Base-by-base conservation (phyloP, 106 monocot species). In the Chionographis japonica region DNA sequence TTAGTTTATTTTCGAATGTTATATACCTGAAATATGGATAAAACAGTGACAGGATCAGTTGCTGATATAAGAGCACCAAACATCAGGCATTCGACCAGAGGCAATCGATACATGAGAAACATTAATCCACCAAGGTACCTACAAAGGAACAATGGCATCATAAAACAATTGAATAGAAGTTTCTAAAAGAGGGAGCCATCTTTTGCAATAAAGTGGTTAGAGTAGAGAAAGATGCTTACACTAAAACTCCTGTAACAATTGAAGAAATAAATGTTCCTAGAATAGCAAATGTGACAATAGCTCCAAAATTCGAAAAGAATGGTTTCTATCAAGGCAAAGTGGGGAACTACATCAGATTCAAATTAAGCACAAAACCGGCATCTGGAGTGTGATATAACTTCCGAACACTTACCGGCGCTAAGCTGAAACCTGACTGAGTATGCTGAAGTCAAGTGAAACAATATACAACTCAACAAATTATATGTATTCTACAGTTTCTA, bases 341-440 rank as follows among this genome's bases (percentile, higher is more conserved):
- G 40, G 35, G 4, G 36, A 16, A 38, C 9, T 54, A 55, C 11
- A 61, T 50, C 9, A 15, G 19, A 46, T 11, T 53, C 18, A 43
- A 46, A 15, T 8, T 63, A 37, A 55, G 20, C 13, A 42, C 10
- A 37, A 16, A 46, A 56, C 46, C 11, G 40, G 20, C 38, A 62
- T 12, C 12, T 50, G 8, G 38, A 58, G 16, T 20, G 14, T 60
- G 16, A 66, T 16, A 63, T 20, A 64, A 38, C 13, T 36, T 55
- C 40, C 56, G 8, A 67, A 50, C 40, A 83, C 97, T 92, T 80
- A 98, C 98, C 13, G 98, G 98, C 69, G 98, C 81, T 80, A 93
- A 85, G 83, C 98, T 98, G 89, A 98, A 98, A 68, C 98, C 98
- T 75, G 98, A 98, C 60, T 93, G 93, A 81, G 89, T 93, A 74